phyloP scores from a whole-genome alignment of 345 rosid species.

The Arabis hirsuta region DNA sequence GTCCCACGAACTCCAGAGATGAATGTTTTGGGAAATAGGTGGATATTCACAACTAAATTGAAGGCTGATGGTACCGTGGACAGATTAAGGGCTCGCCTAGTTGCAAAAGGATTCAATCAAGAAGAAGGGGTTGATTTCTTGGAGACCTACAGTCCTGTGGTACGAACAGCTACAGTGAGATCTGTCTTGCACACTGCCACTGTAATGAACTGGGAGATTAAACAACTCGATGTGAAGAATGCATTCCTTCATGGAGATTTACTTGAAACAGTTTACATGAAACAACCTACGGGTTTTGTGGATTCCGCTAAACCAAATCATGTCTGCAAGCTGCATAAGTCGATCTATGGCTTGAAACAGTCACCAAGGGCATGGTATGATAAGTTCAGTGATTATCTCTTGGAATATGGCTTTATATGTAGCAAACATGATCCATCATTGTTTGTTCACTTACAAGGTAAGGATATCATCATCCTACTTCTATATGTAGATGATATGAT shows the following conservation, averaged over 20 bases:
- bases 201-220: not conserved
- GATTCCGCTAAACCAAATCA: not conserved
- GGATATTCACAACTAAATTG: not conserved
- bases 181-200: not conserved
- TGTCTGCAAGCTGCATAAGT: not conserved
- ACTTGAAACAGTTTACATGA: not conserved
- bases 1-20: not conserved
- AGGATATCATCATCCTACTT: not conserved
- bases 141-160: not conserved
- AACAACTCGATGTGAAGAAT: not conserved
- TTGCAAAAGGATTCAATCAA: constrained; percentile 9
- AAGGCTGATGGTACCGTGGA: not conserved
- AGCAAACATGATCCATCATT: not conserved
- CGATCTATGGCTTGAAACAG: not conserved
- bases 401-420: too few relatives aligned
- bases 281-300: not conserved
- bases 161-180: not conserved
- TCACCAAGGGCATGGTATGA: not conserved
- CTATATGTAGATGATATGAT: not conserved
- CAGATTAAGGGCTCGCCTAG: not conserved
- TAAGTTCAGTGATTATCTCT: not conserved
- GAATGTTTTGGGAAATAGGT: not conserved
- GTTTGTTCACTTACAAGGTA: too few relatives aligned
- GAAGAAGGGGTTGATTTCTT: not conserved
- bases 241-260: not conserved